A percentile compares a stretch with the other conserved stretches of the same genome.
Conservation (phyloP, 2,329 filamentous ascomycete genomes). For the Aspergillus persii region DNA sequence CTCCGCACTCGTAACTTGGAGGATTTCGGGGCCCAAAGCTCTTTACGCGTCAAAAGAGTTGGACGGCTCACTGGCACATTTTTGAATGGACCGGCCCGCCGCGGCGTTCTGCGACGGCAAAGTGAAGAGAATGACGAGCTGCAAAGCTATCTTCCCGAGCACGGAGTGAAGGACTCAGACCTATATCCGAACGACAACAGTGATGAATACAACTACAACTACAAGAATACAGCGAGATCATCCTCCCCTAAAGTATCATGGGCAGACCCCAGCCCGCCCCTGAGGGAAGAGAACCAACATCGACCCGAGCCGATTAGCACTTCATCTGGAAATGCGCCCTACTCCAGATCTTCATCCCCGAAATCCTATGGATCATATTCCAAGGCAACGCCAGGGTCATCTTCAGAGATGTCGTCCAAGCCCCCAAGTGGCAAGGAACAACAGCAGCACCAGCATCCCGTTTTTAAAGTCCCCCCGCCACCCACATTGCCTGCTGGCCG, state of each 20-base stretch:
- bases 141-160: slow-evolving; percentile 26
- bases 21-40: slow-evolving; percentile 65
- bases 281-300: slow-evolving; percentile 18
- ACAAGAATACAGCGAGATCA: slow-evolving; percentile 22
- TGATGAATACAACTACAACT: slow-evolving; percentile 24
- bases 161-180: slow-evolving; percentile 28
- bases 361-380: slow-evolving; percentile 35
- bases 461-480: slow-evolving; percentile 58
- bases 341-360: slow-evolving; percentile 36
- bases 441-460: slow-evolving; percentile 38
- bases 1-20: slow-evolving; percentile 54
- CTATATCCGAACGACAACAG: slow-evolving; percentile 29
- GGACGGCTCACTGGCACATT: slow-evolving; percentile 74
- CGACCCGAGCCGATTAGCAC: slow-evolving; percentile 21
- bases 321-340: slow-evolving; percentile 26
- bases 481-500: slow-evolving; percentile 61
- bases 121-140: slow-evolving; percentile 63
- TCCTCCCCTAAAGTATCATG: slow-evolving; percentile 38
- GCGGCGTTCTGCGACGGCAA: slow-evolving; percentile 61
- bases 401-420: slow-evolving; percentile 41
- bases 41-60: slow-evolving; percentile 73
- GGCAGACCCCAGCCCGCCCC: slow-evolving; percentile 33
- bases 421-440: slow-evolving; percentile 29
- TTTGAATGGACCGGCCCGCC: slow-evolving; percentile 73
- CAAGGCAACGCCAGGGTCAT: slow-evolving; percentile 41